phyloP scores from a whole-genome alignment of 306 rosid species.

The Vigna hirtella region DNA sequence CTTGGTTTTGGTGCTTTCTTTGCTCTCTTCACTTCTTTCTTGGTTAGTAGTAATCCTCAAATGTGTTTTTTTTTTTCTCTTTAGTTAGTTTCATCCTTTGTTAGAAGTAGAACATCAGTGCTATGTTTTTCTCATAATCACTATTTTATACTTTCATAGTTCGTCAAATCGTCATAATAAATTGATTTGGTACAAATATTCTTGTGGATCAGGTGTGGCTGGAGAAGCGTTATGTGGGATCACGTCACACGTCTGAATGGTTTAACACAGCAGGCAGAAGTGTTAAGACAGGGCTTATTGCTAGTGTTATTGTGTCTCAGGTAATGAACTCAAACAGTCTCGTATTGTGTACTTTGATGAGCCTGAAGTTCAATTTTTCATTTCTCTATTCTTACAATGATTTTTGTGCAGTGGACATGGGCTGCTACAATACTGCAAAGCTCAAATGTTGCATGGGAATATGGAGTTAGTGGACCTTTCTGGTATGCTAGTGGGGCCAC shows the following conservation, averaged over 20 bases:
- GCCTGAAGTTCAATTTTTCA: conserved; percentile 5
- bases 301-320: conserved; percentile 97
- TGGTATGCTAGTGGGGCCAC: conserved; percentile 99
- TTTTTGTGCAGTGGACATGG: conserved; percentile 83
- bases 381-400: conserved; percentile 17
- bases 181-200: conserved; percentile 34
- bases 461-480: conserved; percentile 94
- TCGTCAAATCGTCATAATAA: not conserved
- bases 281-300: conserved; percentile 91
- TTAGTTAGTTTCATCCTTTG: conserved; percentile 1
- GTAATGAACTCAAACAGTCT: conserved; percentile 48
- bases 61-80: conserved; percentile 5
- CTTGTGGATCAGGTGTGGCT: conserved; percentile 76
- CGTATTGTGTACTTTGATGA: not conserved
- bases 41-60: conserved; percentile 52
- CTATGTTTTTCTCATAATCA: not conserved
- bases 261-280: conserved; percentile 97
- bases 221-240: conserved; percentile 87
- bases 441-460: conserved; percentile 96
- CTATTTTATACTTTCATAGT: not conserved
- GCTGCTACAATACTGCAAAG: conserved; percentile 97
- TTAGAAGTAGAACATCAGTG: conserved; percentile 16
- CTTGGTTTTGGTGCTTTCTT: conserved; percentile 97
- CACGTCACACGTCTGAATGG: conserved; percentile 93
- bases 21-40: conserved; percentile 87